Evolutionary conservation across 306 rosid genomes (phyloP), one percentile per base, ranked within the genome.

Genomic region (Rosa multiflora): DNA sequence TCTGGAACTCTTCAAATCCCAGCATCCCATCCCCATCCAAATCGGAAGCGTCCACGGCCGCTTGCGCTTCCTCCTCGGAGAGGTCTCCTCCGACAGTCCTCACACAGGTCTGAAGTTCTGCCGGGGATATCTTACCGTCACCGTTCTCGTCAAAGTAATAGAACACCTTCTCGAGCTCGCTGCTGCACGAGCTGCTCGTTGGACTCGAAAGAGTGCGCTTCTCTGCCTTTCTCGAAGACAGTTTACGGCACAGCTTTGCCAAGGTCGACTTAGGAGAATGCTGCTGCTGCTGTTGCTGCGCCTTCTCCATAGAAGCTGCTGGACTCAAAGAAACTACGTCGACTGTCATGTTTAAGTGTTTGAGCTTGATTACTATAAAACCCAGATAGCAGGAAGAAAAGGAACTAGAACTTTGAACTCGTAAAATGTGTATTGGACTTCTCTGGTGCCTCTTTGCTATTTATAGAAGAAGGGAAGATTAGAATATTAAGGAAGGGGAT

Each of bases 61-160:
- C 74, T 18, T 67, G 74, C 0, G 87, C 87, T 67, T 81, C 87
- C 48, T 81, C 82, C 6, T 12, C 56, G 0, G 87, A 84, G 10
- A 84, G 61, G 46, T 70, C 58, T 2, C 81, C 79, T 4, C 87
- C 85, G 0, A 15, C 37, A 43, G 55, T 46, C 32, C 56, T 74
- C 40, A 84, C 76, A 46, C 87, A 84, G 11, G 63, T 81, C 61
- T 78, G 85, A 18, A 84, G 55, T 18, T 84, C 87, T 0, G 76
- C 72, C 1, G 87, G 87, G 59, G 87, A 84, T 67, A 84, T 77
- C 70, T 69, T 81, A 18, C 87, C 82, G 29, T 84, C 87, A 5
- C 85, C 80, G 32, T 84, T 47, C 68, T 81, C 75, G 11, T 84
- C 87, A 8, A 84, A 75, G 79, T 76, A 77, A 15, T 69, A 52